Percentiles rank a stretch among this genome's conserved stretches.
These are phyloP conservation scores for Wickerhamiella allomyrinae DNA, from an alignment of 805 yeast genomes.

Conservation along the genomic window DNA sequence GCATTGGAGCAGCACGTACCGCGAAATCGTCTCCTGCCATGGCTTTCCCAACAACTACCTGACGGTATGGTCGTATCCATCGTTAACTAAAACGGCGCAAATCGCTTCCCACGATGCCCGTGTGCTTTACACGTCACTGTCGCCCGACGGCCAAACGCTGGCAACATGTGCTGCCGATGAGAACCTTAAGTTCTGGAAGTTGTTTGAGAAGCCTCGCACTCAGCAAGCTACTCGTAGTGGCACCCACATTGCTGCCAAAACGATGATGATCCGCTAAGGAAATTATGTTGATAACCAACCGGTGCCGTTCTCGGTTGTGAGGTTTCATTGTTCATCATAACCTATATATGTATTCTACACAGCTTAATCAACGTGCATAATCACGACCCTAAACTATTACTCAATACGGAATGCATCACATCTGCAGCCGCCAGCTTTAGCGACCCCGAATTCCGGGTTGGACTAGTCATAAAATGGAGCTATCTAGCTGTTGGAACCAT, in stretches of 20 bases:
- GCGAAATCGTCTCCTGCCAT: conserved; percentile 83
- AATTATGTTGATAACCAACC: too few species aligned
- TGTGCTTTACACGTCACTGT: conserved; percentile 64
- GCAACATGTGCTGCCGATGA: conserved; percentile 97
- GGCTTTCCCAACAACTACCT: conserved; percentile 84
- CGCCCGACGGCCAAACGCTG: conserved; percentile 80
- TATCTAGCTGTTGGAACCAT: too few species aligned
- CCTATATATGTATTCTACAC: too few species aligned
- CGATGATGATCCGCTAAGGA: conserved; percentile 36
- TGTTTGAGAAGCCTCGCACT: conserved; percentile 43
- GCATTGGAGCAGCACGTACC: conserved; percentile 54
- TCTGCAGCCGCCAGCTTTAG: too few species aligned
- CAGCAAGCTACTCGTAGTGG: conserved; percentile 8
- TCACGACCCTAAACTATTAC: not conserved
- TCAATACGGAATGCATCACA: not conserved
- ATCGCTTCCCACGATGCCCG: conserved; percentile 86
- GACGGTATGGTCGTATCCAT: conserved; percentile 72
- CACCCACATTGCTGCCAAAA: conserved; percentile 29
- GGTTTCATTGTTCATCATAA: too few species aligned
- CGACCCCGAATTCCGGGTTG: too few species aligned
- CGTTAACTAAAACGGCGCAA: conserved; percentile 76
- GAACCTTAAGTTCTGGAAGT: conserved; percentile 84
- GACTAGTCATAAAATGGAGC: too few species aligned
- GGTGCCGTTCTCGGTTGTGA: too few species aligned
- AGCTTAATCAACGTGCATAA: not conserved